A percentile compares a stretch with the other conserved stretches of the same genome.
Conservation (phyloP, 2,329 filamentous ascomycete species). For the Lachnum nothofagi region DNA sequence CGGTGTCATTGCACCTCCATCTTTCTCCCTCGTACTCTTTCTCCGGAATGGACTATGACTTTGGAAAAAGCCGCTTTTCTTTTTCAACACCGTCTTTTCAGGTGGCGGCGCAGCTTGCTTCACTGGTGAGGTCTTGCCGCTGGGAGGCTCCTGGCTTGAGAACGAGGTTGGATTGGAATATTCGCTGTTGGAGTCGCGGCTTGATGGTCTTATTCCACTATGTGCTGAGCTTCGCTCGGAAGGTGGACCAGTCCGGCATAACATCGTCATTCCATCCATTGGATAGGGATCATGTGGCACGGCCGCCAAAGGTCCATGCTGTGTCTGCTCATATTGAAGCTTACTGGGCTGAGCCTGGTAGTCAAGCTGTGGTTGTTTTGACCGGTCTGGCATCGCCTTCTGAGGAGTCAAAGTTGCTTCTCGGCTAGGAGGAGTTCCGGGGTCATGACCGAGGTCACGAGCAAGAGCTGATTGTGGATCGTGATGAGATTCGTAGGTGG, state of each 20-base stretch:
- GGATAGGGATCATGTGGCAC: slow-evolving; percentile 92
- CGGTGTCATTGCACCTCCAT: slow-evolving; percentile 35
- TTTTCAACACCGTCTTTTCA: slow-evolving; percentile 64
- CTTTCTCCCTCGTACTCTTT: slow-evolving; percentile 79
- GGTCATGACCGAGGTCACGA: slow-evolving; percentile 59
- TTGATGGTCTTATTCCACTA: slow-evolving; percentile 69
- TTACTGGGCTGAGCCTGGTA: slow-evolving; percentile 18
- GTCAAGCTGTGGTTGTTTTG: slow-evolving; percentile 18
- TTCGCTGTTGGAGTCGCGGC: slow-evolving; percentile 84
- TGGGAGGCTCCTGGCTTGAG: slow-evolving; percentile 76
- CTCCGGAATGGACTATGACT: slow-evolving; percentile 87
- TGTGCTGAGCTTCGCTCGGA: slow-evolving; percentile 64
- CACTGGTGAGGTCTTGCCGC: slow-evolving; percentile 66
- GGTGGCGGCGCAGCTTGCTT: slow-evolving; percentile 53
- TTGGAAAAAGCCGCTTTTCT: slow-evolving; percentile 82
- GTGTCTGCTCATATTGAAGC: slow-evolving; percentile 33
- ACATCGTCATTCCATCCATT: slow-evolving; percentile 94
- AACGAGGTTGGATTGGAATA: slow-evolving; percentile 84
- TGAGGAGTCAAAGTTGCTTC: slow-evolving; percentile 51
- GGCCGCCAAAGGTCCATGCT: slow-evolving; percentile 59
- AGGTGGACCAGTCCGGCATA: slow-evolving; percentile 72
- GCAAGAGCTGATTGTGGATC: slow-evolving; percentile 73
- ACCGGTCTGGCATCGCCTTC: slow-evolving; percentile 34
- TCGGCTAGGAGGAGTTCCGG: slow-evolving; percentile 36
- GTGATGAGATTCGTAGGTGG: slow-evolving; percentile 85